These are phyloP conservation scores for Termitomyces sp. DNA, from an alignment of 768 basidiomycete species.

Conservation along the genomic window DNA sequence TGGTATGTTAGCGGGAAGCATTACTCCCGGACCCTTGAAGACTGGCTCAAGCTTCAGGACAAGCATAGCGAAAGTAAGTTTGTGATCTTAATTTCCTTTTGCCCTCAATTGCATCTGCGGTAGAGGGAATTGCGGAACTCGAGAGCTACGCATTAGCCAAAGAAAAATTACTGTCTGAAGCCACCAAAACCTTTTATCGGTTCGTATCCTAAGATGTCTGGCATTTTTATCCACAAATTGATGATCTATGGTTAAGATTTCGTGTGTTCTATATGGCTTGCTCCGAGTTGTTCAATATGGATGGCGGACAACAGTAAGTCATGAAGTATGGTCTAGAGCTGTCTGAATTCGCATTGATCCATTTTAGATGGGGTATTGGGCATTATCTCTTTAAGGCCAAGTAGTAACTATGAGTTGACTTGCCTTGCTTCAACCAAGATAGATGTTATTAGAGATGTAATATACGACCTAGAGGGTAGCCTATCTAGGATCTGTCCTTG, in stretches of 20 bases:
- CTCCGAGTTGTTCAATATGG: constrained; percentile 60
- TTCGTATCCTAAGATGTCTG: background rate
- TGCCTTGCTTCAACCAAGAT: background rate
- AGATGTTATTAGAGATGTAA: background rate
- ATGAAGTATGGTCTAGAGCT: background rate
- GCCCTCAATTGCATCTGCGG: no score
- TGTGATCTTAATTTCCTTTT: no score
- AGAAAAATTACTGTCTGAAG: background rate
- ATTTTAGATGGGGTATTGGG: constrained; percentile 47
- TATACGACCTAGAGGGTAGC: constrained; percentile 5
- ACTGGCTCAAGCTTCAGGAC: constrained; percentile 61
- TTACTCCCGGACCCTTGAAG: constrained; percentile 59
- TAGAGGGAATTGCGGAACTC: background rate
- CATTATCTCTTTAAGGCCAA: constrained; percentile 48
- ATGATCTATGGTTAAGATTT: constrained; percentile 34
- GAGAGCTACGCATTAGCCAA: background rate
- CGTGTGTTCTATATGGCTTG: constrained; percentile 71
- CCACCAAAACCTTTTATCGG: background rate
- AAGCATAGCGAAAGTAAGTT: constrained; percentile 27
- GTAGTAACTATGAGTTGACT: background rate
- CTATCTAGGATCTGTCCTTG: background rate
- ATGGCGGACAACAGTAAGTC: constrained; percentile 58
- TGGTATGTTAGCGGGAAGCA: constrained; percentile 62
- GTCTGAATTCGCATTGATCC: constrained; percentile 5
- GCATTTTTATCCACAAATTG: background rate